These are phyloP conservation scores for Wilhelminamyces savonicus DNA, from an alignment of 805 yeast genomes.

Conservation along the genomic window DNA sequence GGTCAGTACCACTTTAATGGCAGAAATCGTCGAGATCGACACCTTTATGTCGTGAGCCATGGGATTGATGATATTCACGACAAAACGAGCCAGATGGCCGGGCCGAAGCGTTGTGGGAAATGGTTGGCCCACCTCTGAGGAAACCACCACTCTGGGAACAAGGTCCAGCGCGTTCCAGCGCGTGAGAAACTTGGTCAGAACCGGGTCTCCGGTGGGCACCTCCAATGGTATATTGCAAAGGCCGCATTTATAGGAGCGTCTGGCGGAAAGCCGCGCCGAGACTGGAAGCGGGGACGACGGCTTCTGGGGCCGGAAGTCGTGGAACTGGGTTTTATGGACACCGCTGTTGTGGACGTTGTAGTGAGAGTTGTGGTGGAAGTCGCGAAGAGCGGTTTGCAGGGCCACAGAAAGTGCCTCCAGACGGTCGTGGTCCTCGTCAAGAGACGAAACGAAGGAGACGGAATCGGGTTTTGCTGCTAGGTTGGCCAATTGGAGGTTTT, in stretches of 20 bases:
- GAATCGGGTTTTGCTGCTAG: too few relatives aligned
- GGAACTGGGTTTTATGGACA: too few relatives aligned
- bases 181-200: constrained; percentile 21
- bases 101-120: constrained; percentile 4
- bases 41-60: constrained; percentile 13
- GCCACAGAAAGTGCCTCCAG: too few relatives aligned
- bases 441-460: too few relatives aligned
- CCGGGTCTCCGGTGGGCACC: constrained; percentile 19
- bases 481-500: too few relatives aligned
- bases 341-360: too few relatives aligned
- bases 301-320: too few relatives aligned
- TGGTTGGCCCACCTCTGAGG: constrained; percentile 7
- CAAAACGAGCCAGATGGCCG: constrained; percentile 11
- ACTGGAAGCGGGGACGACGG: too few relatives aligned
- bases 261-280: constrained; percentile 10
- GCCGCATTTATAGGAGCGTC: constrained; percentile 19
- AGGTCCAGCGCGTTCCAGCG: constrained; percentile 30
- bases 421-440: too few relatives aligned
- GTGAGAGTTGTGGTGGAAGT: too few relatives aligned
- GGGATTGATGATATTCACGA: constrained; percentile 29
- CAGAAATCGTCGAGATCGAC: constrained; percentile 14
- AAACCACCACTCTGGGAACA: constrained; percentile 21
- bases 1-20: constrained; percentile 4
- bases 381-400: too few relatives aligned
- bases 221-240: constrained; percentile 21